These are phyloP conservation scores for Taphrina flavorubra DNA, from an alignment of 1,139 yeast genomes.

Conservation along the genomic window DNA sequence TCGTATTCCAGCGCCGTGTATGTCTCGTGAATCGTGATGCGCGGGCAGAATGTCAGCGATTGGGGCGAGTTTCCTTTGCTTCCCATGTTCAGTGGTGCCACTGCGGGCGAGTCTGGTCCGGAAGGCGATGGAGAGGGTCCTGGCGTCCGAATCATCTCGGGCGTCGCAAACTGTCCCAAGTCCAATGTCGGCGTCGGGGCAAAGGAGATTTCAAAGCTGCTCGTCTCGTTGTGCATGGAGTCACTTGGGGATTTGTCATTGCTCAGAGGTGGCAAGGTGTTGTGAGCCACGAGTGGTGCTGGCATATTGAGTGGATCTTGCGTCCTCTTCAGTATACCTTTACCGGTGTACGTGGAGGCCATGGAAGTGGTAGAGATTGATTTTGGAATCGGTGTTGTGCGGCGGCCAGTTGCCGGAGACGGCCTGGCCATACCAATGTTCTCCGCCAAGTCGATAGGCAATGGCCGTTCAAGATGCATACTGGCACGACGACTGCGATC, in stretches of 20 bases:
- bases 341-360: constrained; percentile 9
- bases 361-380: neutral
- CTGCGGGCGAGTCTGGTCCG: constrained; percentile 18
- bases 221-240: neutral
- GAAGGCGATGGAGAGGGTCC: constrained; percentile 18
- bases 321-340: constrained; percentile 24
- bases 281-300: neutral
- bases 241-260: neutral
- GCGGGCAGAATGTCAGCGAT: constrained; percentile 73
- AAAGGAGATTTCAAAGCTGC: constrained; percentile 10
- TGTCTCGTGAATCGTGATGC: constrained; percentile 85
- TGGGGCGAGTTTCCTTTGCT: constrained; percentile 6
- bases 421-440: neutral
- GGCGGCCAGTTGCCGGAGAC: neutral
- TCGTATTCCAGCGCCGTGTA: constrained; percentile 86
- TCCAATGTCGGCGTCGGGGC: constrained; percentile 22
- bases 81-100: neutral
- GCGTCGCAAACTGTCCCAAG: constrained; percentile 10
- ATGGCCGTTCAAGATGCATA: constrained; percentile 37
- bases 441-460: constrained; percentile 25
- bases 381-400: neutral
- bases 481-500: constrained; percentile 32
- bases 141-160: neutral
- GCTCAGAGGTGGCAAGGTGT: constrained; percentile 13
- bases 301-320: neutral